Percentiles rank a stretch among this genome's conserved stretches.
These are phyloP conservation scores for Recurvomyces mirabilis DNA, from an alignment of 495 filamentous ascomycete species.

Conservation along the genomic window DNA sequence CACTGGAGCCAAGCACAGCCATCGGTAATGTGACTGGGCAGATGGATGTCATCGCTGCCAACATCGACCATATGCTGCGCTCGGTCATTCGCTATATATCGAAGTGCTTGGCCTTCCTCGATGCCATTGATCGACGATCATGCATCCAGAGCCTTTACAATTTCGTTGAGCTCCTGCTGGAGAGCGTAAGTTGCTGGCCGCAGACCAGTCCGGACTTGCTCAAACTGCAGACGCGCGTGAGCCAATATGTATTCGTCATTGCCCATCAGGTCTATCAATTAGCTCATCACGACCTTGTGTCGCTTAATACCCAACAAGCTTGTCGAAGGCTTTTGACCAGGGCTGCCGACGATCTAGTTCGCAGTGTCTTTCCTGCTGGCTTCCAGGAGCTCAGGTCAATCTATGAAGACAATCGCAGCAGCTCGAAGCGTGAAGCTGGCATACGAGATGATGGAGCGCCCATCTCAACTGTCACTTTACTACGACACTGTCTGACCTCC, in stretches of 20 bases:
- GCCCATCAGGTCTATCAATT: slow-evolving; percentile 20
- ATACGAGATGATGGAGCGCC: slow-evolving; percentile 47
- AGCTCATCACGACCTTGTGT: slow-evolving; percentile 14
- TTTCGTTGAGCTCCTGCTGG: slow-evolving; percentile 10
- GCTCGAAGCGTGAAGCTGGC: slow-evolving; percentile 48
- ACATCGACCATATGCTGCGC: slow-evolving; percentile 18
- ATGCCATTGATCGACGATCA: slow-evolving; percentile 32
- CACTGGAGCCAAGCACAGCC: too few species aligned
- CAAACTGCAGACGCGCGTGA: background rate
- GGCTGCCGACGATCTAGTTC: slow-evolving; percentile 6
- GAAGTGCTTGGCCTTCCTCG: slow-evolving; percentile 40
- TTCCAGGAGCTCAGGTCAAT: slow-evolving; percentile 38
- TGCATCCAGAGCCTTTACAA: slow-evolving; percentile 14
- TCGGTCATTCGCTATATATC: slow-evolving; percentile 40
- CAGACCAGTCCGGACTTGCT: too few species aligned
- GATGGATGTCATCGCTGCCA: too few species aligned
- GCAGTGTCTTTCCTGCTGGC: slow-evolving; percentile 13
- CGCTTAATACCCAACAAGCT: background rate
- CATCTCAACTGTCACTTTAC: slow-evolving; percentile 56
- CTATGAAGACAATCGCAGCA: slow-evolving; percentile 49
- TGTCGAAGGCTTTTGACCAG: background rate
- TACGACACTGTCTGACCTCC: slow-evolving; percentile 46
- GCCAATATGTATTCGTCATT: slow-evolving; percentile 20
- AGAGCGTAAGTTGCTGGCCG: too few species aligned
- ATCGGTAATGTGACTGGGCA: too few species aligned